These are phyloP conservation scores for Rhizopogon salebrosus DNA, from an alignment of 768 basidiomycete genomes.

Conservation along the genomic window DNA sequence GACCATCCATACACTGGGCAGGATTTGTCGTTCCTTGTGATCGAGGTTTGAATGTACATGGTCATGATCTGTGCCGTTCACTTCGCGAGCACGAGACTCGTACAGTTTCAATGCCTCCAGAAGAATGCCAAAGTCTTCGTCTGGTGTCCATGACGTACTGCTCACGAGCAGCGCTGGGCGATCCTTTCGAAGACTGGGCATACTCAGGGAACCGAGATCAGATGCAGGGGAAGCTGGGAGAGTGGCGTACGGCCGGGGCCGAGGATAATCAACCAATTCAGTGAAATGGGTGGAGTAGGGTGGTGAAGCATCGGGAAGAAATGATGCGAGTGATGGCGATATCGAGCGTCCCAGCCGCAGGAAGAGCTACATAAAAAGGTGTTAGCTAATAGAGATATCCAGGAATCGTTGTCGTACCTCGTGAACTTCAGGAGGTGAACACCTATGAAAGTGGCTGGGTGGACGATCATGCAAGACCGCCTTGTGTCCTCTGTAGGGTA, in stretches of 20 bases:
- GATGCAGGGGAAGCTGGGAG: constrained; percentile 27
- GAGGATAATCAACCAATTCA: constrained; percentile 11
- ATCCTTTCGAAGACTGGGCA: constrained; percentile 56
- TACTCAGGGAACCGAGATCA: constrained; percentile 13
- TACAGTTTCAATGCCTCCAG: constrained; percentile 70
- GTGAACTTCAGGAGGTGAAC: constrained; percentile 67
- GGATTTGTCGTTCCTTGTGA: constrained; percentile 17
- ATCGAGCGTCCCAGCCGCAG: constrained; percentile 39
- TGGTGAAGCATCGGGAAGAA: constrained; percentile 46
- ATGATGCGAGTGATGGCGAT: constrained; percentile 33
- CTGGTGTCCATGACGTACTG: constrained; percentile 95
- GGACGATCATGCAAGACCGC: constrained; percentile 87
- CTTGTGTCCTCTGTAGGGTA: constrained; percentile 58
- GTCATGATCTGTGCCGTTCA: constrained; percentile 12
- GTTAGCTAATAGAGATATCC: constrained; percentile 1
- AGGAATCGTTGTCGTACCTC: constrained; percentile 42
- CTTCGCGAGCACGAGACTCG: constrained; percentile 47
- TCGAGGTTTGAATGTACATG: neutral
- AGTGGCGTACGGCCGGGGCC: constrained; percentile 15
- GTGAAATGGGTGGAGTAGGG: constrained; percentile 68
- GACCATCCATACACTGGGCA: constrained; percentile 78
- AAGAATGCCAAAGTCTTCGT: constrained; percentile 90
- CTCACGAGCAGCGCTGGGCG: constrained; percentile 85
- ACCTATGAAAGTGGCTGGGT: constrained; percentile 74
- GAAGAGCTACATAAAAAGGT: constrained; percentile 38